These are phyloP conservation scores for Phytophthora europaea DNA, from an alignment of 352 stramenopile genomes.

Conservation along the genomic window DNA sequence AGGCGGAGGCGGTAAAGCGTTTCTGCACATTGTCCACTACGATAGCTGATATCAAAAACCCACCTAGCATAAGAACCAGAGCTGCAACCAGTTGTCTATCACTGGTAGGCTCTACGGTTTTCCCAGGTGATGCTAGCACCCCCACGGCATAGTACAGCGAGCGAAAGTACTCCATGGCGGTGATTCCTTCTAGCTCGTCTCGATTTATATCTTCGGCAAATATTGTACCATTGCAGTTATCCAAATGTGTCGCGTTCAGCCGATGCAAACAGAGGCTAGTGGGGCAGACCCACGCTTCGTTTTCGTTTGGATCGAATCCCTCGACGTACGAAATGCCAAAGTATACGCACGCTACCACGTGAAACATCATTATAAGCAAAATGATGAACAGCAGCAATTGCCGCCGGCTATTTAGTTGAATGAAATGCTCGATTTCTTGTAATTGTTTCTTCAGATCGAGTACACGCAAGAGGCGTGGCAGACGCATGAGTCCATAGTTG, in stretches of 20 bases:
- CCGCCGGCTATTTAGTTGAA: slow-evolving; percentile 54
- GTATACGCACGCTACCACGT: slow-evolving; percentile 54
- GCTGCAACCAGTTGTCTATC: slow-evolving; percentile 41
- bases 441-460: slow-evolving; percentile 43
- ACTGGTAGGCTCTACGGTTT: slow-evolving; percentile 48
- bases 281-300: slow-evolving; percentile 36
- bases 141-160: slow-evolving; percentile 51
- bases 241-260: slow-evolving; percentile 17
- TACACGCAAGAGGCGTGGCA: slow-evolving; percentile 46
- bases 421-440: slow-evolving; percentile 48
- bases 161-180: slow-evolving; percentile 39
- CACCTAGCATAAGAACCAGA: slow-evolving; percentile 50
- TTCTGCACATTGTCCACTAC: slow-evolving; percentile 64
- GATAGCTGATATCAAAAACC: slow-evolving; percentile 45
- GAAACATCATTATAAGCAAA: slow-evolving; percentile 52
- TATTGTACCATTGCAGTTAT: slow-evolving; percentile 11
- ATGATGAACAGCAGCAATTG: slow-evolving; percentile 45
- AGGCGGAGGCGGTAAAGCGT: slow-evolving; percentile 43
- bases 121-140: slow-evolving; percentile 43
- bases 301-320: slow-evolving; percentile 29
- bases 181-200: slow-evolving; percentile 23
- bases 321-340: slow-evolving; percentile 41
- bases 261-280: slow-evolving; percentile 26
- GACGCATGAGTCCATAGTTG: slow-evolving; percentile 37
- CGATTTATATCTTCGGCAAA: slow-evolving; percentile 16